Evolutionary conservation across 2,329 filamentous ascomycete species (phyloP).

Genomic region (Helminthosporium solani): DNA sequence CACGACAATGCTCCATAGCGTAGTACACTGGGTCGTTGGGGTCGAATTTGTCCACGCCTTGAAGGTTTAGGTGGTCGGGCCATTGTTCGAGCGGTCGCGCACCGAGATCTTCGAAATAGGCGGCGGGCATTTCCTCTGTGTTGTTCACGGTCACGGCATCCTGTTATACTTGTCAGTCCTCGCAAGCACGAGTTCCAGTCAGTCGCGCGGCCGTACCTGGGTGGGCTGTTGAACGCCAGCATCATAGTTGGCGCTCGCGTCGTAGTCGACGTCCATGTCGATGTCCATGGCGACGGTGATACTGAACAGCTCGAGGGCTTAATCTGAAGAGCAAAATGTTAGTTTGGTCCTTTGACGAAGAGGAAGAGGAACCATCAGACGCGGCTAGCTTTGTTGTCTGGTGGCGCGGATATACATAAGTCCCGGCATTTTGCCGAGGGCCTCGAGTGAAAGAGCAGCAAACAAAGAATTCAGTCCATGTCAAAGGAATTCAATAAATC

Average conservation of each 20-base stretch:
- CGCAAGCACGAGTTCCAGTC: constrained; percentile 3
- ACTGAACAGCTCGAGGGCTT: background rate
- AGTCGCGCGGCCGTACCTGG: constrained; percentile 17
- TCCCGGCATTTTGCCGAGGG: background rate
- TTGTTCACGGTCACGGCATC: constrained; percentile 6
- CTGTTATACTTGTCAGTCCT: background rate
- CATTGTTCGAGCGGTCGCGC: constrained; percentile 25
- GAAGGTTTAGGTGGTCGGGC: constrained; percentile 75
- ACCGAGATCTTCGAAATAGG: constrained; percentile 36
- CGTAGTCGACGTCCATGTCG: constrained; percentile 37
- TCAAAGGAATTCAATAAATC: too few relatives aligned
- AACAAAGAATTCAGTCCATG: too few relatives aligned
- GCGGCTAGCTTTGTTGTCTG: background rate
- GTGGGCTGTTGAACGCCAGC: constrained; percentile 25
- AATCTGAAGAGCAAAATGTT: background rate
- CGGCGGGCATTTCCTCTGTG: constrained; percentile 29
- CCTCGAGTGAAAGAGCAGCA: too few relatives aligned
- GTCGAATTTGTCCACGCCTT: constrained; percentile 78
- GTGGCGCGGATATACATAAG: background rate
- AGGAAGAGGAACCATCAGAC: background rate
- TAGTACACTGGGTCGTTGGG: constrained; percentile 79
- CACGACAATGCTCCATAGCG: constrained; percentile 65
- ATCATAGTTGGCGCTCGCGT: constrained; percentile 23
- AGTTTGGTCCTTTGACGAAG: background rate
- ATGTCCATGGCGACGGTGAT: constrained; percentile 23